Base-by-base conservation (phyloP, 2,329 filamentous ascomycete species). In the Apiospora marii region DNA sequence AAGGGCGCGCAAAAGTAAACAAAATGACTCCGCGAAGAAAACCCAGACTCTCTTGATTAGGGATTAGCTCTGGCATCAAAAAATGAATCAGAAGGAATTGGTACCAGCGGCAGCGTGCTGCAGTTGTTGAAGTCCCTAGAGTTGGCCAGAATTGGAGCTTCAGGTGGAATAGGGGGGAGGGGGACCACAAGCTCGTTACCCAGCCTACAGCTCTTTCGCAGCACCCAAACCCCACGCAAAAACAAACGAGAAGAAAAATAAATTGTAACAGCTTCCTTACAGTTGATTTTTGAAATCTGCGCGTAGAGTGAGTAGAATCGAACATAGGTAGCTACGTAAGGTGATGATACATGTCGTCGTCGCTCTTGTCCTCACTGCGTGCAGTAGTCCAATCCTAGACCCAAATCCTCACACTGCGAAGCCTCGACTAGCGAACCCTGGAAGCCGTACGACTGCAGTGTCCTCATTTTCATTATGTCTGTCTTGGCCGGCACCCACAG, bases 391-490 rank as follows among this genome's bases (percentile, higher is more conserved):
- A 87, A 75, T 12, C 84, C 83, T 74, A 88, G 81, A 3, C 84
- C 84, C 70, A 88, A 74, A 61, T 81, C 83, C 16, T 82, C 81
- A 74, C 88, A 90, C 81, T 90, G 87, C 76, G 83, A 77, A 73
- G 84, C 76, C 79, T 90, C 88, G 41, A 83, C 80, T 73, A 89
- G 90, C 0, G 78, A 75, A 0, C 78, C 80, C 71, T 80, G 77
- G 24, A 67, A 78, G 79, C 75, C 79, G 75, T 78, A 86, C 85
- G 73, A 88, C 81, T 84, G 80, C 73, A 86, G 84, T 74, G 86
- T 84, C 74, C 88, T 78, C 69, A 85, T 76, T 72, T 84, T 84
- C 71, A 87, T 80, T 76, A 82, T 13, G 76, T 83, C 64, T 74
- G 80, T 78, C 73, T 79, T 75, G 72, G 82, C 75, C 69, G 82